Evolutionary conservation across 108 stramenopile genomes (phyloP).

Genomic region (Aurantiochytrium sp.): DNA sequence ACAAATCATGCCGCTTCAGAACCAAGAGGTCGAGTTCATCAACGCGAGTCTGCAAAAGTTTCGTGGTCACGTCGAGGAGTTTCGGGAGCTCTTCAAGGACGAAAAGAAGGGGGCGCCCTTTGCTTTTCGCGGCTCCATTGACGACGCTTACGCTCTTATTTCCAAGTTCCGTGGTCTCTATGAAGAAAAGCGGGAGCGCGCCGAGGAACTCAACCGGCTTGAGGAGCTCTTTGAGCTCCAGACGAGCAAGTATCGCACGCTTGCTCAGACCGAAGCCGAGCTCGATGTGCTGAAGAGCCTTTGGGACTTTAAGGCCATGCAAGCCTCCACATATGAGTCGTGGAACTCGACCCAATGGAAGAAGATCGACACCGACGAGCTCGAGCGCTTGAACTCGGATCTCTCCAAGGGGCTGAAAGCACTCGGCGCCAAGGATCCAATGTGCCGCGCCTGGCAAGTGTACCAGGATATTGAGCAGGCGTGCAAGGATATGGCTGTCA

Average conservation of each 20-base stretch:
- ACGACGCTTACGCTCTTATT: constrained; percentile 60
- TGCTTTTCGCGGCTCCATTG: constrained; percentile 53
- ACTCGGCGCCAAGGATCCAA: constrained; percentile 51
- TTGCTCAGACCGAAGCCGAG: constrained; percentile 63
- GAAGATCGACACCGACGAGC: constrained; percentile 61
- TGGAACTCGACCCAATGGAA: constrained; percentile 63
- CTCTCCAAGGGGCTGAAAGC: constrained; percentile 53
- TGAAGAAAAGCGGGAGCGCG: constrained; percentile 47
- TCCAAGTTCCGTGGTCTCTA: constrained; percentile 52
- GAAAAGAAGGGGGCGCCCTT: constrained; percentile 71
- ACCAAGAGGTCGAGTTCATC: constrained; percentile 64
- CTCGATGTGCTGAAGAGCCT: constrained; percentile 57
- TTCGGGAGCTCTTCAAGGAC: constrained; percentile 64
- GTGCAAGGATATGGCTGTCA: constrained; percentile 69
- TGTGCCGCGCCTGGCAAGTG: constrained; percentile 70
- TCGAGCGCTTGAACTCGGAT: constrained; percentile 66
- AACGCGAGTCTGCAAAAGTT: not conserved
- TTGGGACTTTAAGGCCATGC: constrained; percentile 71
- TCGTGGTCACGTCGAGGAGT: constrained; percentile 60
- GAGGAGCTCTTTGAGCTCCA: constrained; percentile 79
- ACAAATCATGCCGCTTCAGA: constrained; percentile 74
- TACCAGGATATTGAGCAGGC: constrained; percentile 68
- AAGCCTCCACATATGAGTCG: constrained; percentile 44
- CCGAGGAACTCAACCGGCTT: constrained; percentile 59
- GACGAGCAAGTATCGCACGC: constrained; percentile 63